Evolutionary conservation across 768 basidiomycete genomes (phyloP), one percentile per base, ranked within the genome.

Genomic region (Psilocybe cyanescens): DNA sequence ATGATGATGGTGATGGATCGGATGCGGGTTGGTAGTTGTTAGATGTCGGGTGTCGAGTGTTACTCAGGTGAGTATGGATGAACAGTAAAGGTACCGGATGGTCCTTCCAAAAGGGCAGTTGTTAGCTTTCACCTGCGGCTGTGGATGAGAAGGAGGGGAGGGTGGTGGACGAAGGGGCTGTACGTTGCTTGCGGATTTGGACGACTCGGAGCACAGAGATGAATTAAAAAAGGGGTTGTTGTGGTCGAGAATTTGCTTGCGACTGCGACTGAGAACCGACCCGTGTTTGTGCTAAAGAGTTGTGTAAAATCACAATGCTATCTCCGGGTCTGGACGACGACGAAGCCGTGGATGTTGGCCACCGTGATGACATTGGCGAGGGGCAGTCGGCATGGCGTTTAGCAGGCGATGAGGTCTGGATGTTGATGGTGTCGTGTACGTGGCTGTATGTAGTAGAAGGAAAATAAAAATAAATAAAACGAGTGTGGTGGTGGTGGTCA

Each of bases 401-500:
- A 31, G 68, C 62, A 39, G 75, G 68, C 6, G 74, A 71, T 17
- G 62, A 53, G 3, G 68, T 63, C 31, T 60, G 71, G 71, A 73
- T 47, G 61, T 50, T 3, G 46, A 39, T 2, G 63, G 57, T 5
- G 71, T 61, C 8, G 64, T 53, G 9, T 59, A 45, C 37, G 56
- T 51, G 58, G 50, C 7, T 35, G 33, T 35, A 35, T 5, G 33
- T 35, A 9, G 5, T 35, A 35, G 5, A 5, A 35, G 33, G 33
- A 9, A 6, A 9, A 35, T 35, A 9, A 35, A 35, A 9, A 35
- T 35, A 9, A 35, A 35, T 35, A 19, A 19, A 19, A 19, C 19
- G 19, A 19, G 19, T 19, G 19, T 19, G 19, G 19, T 19, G 3
- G 45, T 35, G 28, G 44, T 59, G 33, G 31, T 55, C 45, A 51